phyloP scores from a whole-genome alignment of 2,329 filamentous ascomycete genomes.

The Coniochaeta prunicola region DNA sequence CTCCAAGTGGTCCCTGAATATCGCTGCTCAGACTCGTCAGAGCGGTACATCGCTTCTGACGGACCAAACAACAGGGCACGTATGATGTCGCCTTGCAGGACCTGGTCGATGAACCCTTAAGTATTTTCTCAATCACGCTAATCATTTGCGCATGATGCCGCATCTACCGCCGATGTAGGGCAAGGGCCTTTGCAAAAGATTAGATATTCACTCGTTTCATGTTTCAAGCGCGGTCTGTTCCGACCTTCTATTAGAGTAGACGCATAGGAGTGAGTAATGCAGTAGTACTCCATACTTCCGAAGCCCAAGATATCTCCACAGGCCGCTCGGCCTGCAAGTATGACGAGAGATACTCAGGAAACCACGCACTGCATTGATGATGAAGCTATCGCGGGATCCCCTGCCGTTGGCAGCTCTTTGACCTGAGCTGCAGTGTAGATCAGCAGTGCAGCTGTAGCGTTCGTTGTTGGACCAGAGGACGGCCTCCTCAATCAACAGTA shows the following conservation, averaged over 20 bases:
- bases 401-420: too few species aligned
- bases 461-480: too few species aligned
- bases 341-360: background rate
- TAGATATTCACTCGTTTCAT: background rate
- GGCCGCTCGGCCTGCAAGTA: background rate
- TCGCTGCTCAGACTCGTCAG: background rate
- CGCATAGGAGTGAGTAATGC: background rate
- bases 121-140: background rate
- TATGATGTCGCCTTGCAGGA: slow-evolving; percentile 4
- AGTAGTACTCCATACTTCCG: background rate
- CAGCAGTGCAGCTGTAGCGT: too few species aligned
- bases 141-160: background rate
- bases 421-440: too few species aligned
- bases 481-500: too few species aligned
- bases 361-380: too few species aligned
- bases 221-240: background rate
- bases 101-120: background rate
- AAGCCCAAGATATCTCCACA: background rate
- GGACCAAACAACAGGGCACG: background rate
- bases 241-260: too few species aligned
- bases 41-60: background rate
- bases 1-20: background rate
- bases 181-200: too few species aligned
- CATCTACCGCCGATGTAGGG: background rate
- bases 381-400: too few species aligned